Percentiles rank a stretch among this genome's conserved stretches.
These are phyloP conservation scores for Epichloe typhina DNA, from an alignment of 2,329 filamentous ascomycete genomes.

Conservation along the genomic window DNA sequence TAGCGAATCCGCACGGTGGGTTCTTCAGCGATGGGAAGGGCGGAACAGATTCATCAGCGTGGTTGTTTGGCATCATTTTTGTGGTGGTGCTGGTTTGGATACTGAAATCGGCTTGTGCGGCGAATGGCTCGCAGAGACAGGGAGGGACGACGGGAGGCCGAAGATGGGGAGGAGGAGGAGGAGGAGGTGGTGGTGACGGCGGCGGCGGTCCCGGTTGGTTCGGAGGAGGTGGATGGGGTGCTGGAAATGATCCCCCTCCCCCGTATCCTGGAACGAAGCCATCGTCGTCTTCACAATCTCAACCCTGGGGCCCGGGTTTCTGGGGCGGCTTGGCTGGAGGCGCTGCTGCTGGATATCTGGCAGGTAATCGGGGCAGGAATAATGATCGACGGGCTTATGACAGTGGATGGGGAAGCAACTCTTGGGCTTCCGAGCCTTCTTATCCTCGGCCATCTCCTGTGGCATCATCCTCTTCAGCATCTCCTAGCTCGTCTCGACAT, in stretches of 20 bases:
- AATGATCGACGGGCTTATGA: constrained; percentile 12
- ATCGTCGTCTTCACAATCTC: constrained; percentile 6
- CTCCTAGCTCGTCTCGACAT: constrained; percentile 34
- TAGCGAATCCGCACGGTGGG: constrained; percentile 25
- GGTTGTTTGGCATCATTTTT: constrained; percentile 51
- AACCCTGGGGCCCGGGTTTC: constrained; percentile 59
- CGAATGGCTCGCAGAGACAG: constrained; percentile 7
- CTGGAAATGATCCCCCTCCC: constrained; percentile 41
- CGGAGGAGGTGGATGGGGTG: constrained; percentile 24
- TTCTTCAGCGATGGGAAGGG: constrained; percentile 21
- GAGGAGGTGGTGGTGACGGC: constrained; percentile 10
- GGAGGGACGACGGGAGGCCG: constrained; percentile 17
- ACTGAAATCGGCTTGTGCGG: constrained; percentile 37
- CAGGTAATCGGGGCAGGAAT: constrained; percentile 35
- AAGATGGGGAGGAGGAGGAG: constrained; percentile 17
- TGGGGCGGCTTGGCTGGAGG: constrained; percentile 58
- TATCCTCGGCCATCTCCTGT: constrained; percentile 14
- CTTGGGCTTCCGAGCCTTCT: constrained; percentile 10
- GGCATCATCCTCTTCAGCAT: constrained; percentile 21
- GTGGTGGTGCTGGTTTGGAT: constrained; percentile 48
- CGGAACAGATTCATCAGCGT: constrained; percentile 21
- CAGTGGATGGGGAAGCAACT: constrained; percentile 18
- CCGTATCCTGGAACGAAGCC: constrained; percentile 28
- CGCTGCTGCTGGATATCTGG: constrained; percentile 54
- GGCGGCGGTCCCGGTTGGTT: neutral